Percentiles rank a stretch among this genome's conserved stretches.
Conservation (phyloP, 2,329 filamentous ascomycete genomes). For the Emmonsiellopsis sp. region DNA sequence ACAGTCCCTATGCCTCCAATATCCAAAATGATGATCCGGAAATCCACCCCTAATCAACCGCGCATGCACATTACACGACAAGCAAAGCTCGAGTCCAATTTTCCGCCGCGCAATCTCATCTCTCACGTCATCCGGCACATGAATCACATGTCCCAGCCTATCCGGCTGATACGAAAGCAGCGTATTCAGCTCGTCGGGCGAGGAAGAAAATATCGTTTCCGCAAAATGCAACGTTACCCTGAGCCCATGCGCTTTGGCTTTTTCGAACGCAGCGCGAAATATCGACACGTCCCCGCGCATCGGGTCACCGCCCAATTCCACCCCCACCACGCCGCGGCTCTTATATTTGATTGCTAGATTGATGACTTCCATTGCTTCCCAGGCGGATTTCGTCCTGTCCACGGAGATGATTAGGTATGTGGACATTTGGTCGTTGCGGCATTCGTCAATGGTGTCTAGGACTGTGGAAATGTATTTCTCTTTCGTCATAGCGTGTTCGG, state of each 20-base stretch:
- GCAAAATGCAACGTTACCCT: conserved; percentile 69
- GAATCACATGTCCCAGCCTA: conserved; percentile 69
- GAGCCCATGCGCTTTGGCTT: conserved; percentile 47
- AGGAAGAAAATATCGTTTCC: conserved; percentile 52
- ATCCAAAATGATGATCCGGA: conserved; percentile 65
- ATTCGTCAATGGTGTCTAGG: conserved; percentile 51
- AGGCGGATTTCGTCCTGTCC: conserved; percentile 53
- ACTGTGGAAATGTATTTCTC: conserved; percentile 57
- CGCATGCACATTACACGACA: conserved; percentile 72
- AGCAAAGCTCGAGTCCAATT: conserved; percentile 64
- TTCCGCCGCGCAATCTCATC: conserved; percentile 43
- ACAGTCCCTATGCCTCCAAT: conserved; percentile 54
- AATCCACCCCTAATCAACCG: conserved; percentile 59
- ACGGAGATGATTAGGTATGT: conserved; percentile 63
- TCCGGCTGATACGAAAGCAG: conserved; percentile 58
- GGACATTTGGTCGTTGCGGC: conserved; percentile 44
- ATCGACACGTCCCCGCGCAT: conserved; percentile 49
- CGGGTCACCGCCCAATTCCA: conserved; percentile 75
- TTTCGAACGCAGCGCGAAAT: conserved; percentile 50
- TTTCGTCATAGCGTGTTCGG: conserved; percentile 45
- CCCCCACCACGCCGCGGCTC: conserved; percentile 52
- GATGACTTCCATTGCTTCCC: conserved; percentile 55
- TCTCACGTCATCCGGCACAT: conserved; percentile 55
- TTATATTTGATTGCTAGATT: conserved; percentile 51
- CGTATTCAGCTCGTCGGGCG: conserved; percentile 50